These are phyloP conservation scores for Colletotrichum brevisporum DNA, from an alignment of 2,329 filamentous ascomycete genomes.

Conservation along the genomic window DNA sequence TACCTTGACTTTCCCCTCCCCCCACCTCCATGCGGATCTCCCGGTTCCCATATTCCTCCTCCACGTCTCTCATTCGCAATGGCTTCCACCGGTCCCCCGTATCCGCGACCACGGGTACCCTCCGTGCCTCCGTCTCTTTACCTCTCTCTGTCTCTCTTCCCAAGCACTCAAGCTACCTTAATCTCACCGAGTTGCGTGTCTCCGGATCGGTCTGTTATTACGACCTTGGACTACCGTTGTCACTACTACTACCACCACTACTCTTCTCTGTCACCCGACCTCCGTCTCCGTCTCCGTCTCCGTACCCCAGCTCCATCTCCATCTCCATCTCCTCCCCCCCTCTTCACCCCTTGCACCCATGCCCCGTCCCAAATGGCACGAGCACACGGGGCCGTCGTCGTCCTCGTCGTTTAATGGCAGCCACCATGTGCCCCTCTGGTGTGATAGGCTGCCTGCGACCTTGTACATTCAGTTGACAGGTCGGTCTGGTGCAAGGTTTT, in stretches of 20 bases:
- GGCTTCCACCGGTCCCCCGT: constrained; percentile 20
- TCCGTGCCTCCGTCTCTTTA: too few relatives aligned
- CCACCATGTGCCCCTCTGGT: not conserved
- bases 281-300: too few relatives aligned
- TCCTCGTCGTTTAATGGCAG: not conserved
- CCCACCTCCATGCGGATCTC: constrained; percentile 37
- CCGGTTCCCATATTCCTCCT: constrained; percentile 25
- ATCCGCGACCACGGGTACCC: not conserved
- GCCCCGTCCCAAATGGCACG: constrained; percentile 11
- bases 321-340: not conserved
- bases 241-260: too few relatives aligned
- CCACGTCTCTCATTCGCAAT: constrained; percentile 10
- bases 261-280: too few relatives aligned
- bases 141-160: too few relatives aligned
- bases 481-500: constrained; percentile 32
- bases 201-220: not conserved
- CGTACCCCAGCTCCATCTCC: not conserved
- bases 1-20: not conserved
- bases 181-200: not conserved
- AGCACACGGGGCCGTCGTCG: not conserved
- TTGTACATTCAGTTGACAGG: constrained; percentile 29
- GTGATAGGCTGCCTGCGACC: constrained; percentile 12
- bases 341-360: not conserved
- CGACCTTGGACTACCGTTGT: too few relatives aligned
- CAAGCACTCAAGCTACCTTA: too few relatives aligned